Base-by-base conservation (phyloP, 305 asterid species). In the Fraxinus albicans region DNA sequence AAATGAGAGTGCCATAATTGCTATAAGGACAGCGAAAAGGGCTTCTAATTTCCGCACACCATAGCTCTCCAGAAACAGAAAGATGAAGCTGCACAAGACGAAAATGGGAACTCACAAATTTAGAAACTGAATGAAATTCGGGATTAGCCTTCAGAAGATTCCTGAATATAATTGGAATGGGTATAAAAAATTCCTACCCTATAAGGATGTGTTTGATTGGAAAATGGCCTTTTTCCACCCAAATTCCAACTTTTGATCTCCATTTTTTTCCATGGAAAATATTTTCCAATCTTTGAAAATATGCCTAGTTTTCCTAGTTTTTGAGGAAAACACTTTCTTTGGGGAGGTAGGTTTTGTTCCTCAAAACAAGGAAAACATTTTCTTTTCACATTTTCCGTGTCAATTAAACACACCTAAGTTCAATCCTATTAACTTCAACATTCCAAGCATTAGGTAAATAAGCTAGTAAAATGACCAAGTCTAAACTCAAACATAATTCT, bases 11-110 rank as follows among this genome's bases (percentile, higher is more conserved):
- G 97, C 98, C 99, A 95, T 95, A 19, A 84, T 88, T 69, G 97
- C 99, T 74, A 95, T 95, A 47, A 95, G 95, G 17, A 94, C 86
- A 0, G 97, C 99, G 79, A 95, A 95, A 80, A 95, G 97, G n/a
- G 99, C 98, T 91, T 95, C 99, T 80, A 95, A 72, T 85, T 95
- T 95, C 87, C 99, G 84, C 89, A 95, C 99, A 9, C 99, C 99
- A 81, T 95, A 95, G 81, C 91, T 95, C 85, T 95, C 99, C 87
- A 95, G 97, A 86, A 94, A 93, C 76, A 95, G 86, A 84, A 95
- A 93, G 86, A 95, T 86, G 83, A 95, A 95, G 83, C 99, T 95
- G 97, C 91, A 88, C 75, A 73, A 72, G 77, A 82, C 82, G 34
- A 67, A 4, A 40, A 60, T 8, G 72, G 15, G 38, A 80, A 55